phyloP scores from a whole-genome alignment of 768 basidiomycete species.

The Paxillus rubicundulus region DNA sequence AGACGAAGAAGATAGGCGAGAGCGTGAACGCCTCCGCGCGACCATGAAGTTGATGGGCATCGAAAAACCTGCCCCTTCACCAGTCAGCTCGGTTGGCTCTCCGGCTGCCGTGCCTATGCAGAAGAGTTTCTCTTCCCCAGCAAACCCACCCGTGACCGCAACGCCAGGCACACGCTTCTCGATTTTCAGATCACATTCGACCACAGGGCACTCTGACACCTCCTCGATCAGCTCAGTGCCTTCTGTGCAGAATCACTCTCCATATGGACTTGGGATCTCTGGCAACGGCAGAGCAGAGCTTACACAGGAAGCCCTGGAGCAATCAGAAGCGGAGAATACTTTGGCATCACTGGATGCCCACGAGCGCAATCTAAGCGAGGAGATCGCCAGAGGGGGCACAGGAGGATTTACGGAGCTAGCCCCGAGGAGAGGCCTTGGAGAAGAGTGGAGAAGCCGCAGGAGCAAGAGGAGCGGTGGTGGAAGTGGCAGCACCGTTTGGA shows the following conservation, averaged over 20 bases:
- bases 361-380: constrained; percentile 67
- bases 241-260: constrained; percentile 35
- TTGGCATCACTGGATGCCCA: constrained; percentile 78
- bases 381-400: constrained; percentile 69
- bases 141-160: constrained; percentile 25
- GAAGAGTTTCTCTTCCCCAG: constrained; percentile 42
- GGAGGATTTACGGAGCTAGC: constrained; percentile 81
- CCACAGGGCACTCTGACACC: constrained; percentile 42
- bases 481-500: constrained; percentile 82
- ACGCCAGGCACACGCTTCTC: constrained; percentile 56
- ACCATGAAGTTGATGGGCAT: constrained; percentile 97
- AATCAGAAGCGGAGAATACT: constrained; percentile 72
- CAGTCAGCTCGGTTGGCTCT: constrained; percentile 22
- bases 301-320: constrained; percentile 74
- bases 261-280: constrained; percentile 30
- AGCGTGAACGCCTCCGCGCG: constrained; percentile 83
- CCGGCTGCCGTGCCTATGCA: constrained; percentile 36
- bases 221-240: constrained; percentile 47
- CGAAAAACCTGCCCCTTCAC: constrained; percentile 54
- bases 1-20: constrained; percentile 88
- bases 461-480: constrained; percentile 52
- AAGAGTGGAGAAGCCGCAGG: constrained; percentile 57
- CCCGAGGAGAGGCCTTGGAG: constrained; percentile 40
- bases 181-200: constrained; percentile 61
- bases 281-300: constrained; percentile 40